phyloP scores from a whole-genome alignment of 257 asterid species.

The Phtheirospermum japonicum region DNA sequence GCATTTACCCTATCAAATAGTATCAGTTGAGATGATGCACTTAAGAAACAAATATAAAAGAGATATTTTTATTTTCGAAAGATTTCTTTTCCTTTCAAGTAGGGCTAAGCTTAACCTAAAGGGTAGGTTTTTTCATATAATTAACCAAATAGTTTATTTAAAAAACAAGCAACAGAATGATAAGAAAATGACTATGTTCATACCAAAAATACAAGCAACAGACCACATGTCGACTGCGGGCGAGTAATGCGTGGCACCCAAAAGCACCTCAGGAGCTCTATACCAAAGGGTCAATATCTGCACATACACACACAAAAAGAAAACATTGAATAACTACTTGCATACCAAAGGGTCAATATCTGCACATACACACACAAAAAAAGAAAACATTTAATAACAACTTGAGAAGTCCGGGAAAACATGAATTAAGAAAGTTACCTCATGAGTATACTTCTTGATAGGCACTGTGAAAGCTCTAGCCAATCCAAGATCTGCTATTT shows the following conservation, averaged over 20 bases:
- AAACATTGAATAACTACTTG: background rate
- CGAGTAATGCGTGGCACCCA: constrained; percentile 95
- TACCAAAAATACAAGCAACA: constrained; percentile 96
- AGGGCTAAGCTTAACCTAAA: no score
- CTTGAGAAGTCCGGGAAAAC: background rate
- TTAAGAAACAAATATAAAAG: background rate
- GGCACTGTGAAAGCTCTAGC: constrained; percentile 93
- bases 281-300: constrained; percentile 99
- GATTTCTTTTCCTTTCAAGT: no score
- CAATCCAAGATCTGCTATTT: constrained; percentile 95
- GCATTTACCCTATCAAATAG: no score
- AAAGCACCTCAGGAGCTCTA: constrained; percentile 97
- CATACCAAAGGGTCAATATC: no score
- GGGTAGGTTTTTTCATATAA: no score
- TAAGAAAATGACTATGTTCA: constrained; percentile 7
- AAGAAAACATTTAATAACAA: background rate
- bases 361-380: no score
- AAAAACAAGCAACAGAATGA: background rate
- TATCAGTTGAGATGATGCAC: no score
- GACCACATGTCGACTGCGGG: constrained; percentile 99
- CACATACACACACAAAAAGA: background rate
- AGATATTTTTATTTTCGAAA: no score
- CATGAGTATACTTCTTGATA: constrained; percentile 94
- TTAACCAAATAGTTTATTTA: background rate
- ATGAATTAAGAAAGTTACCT: constrained; percentile 42